Evolutionary conservation across 2,329 filamentous ascomycete genomes (phyloP), one percentile per base, ranked within the genome.

Genomic region (Pezizomycotina sp.): DNA sequence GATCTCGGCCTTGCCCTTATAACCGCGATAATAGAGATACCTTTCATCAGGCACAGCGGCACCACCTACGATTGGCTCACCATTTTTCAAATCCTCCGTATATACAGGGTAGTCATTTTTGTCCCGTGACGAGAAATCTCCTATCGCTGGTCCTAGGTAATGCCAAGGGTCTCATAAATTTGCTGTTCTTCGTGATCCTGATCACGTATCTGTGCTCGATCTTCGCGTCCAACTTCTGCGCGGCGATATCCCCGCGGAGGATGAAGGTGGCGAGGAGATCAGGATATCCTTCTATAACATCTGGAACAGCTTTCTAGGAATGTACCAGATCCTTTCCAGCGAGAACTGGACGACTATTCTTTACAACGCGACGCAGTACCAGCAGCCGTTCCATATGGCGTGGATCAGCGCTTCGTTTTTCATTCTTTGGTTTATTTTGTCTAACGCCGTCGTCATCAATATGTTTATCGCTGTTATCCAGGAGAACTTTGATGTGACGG

Each of bases 401-500:
- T 95, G 89, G 86, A 83, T 95, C 38, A 83, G 80, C 6, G 83
- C 86, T 6, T 66, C 80, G 1, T 93, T 98, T 50, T 67, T 92
- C 49, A 81, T 93, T 46, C 68, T 84, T 48, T 98, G 89, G 89
- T 95, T 92, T 58, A 89, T 92, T 38, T 67, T 98, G 27, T 69
- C 83, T 4, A 93, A 91, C 57, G 86, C 95, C 55, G 92, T 98
- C 60, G 70, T 95, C 44, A 62, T 98, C 62, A 98, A 95, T 55
- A 98, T 98, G 89, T 98, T 98, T 64, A 95, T 98, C 79, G 89
- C 89, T 65, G 89, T 98, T 60, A 98, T 98, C 48, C 89, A 98
- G 57, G 89, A 98, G 55, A 98, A 92, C 53, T 98, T 98, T 55
- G 89, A 98, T 59, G 83, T 98, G 16, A 92, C 84, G 3, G 89